Percentiles rank a stretch among this genome's conserved stretches.
These are phyloP conservation scores for Coniferiporia weirii DNA, from an alignment of 1,284 basidiomycete genomes.

Conservation along the genomic window DNA sequence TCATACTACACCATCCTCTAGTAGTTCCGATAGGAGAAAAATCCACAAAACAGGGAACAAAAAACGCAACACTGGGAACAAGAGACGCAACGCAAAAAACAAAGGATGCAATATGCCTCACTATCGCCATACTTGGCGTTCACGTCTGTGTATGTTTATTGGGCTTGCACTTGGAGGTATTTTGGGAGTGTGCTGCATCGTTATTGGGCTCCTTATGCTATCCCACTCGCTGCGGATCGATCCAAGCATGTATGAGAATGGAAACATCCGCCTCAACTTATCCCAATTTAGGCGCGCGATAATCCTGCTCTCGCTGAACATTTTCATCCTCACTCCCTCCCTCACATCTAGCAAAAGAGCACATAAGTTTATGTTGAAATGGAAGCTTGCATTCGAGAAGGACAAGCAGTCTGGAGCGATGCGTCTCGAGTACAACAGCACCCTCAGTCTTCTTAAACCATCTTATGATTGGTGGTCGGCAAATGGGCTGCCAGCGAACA, in stretches of 20 bases:
- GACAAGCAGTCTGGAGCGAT: not conserved
- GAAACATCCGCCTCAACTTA: too few species aligned
- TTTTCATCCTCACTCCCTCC: not conserved
- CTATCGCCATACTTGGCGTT: too few species aligned
- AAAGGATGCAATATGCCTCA: too few species aligned
- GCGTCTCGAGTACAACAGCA: not conserved
- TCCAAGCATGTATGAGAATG: not conserved
- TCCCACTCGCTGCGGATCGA: not conserved
- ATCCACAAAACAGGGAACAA: too few species aligned
- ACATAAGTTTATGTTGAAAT: not conserved
- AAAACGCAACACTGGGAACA: too few species aligned
- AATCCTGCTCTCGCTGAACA: not conserved
- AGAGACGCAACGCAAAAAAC: too few species aligned
- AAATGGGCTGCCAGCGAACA: not conserved
- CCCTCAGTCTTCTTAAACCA: not conserved
- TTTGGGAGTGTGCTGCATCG: not conserved
- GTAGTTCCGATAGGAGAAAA: too few species aligned
- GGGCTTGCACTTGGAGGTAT: not conserved
- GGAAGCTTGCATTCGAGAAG: not conserved
- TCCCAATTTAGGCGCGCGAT: not conserved
- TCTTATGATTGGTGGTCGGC: constrained; percentile 1
- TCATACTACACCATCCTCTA: too few species aligned
- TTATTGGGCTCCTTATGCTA: not conserved
- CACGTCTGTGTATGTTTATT: too few species aligned
- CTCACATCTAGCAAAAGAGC: too few species aligned